Evolutionary conservation across 1,139 yeast genomes (phyloP).

Genomic region (Scheffersomyces titani): DNA sequence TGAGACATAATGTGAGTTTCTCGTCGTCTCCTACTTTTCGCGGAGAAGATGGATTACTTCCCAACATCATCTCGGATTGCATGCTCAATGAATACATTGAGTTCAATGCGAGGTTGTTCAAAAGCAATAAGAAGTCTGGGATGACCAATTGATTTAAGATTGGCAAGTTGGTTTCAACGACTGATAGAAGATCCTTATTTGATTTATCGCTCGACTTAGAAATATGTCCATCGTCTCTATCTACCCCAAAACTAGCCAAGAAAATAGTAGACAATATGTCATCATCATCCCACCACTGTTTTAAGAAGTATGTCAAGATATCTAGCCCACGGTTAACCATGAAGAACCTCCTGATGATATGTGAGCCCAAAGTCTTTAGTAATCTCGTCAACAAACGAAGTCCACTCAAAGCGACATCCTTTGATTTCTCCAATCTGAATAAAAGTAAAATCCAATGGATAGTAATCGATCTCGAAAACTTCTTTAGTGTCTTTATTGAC

Average conservation of each 20-base stretch:
- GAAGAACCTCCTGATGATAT: slow-evolving; percentile 50
- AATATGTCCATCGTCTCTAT: slow-evolving; percentile 8
- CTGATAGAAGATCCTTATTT: background rate
- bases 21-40: slow-evolving; percentile 11
- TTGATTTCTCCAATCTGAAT: slow-evolving; percentile 38
- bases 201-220: background rate
- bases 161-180: slow-evolving; percentile 4
- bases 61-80: slow-evolving; percentile 36
- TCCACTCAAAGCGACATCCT: slow-evolving; percentile 46
- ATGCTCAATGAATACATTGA: slow-evolving; percentile 34
- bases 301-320: slow-evolving; percentile 48
- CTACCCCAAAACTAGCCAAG: slow-evolving; percentile 43
- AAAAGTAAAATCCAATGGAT: slow-evolving; percentile 68
- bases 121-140: slow-evolving; percentile 41
- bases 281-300: slow-evolving; percentile 49
- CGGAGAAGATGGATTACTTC: slow-evolving; percentile 40
- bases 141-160: slow-evolving; percentile 22
- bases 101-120: slow-evolving; percentile 42
- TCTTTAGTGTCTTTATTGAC: slow-evolving; percentile 39
- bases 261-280: slow-evolving; percentile 34
- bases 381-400: slow-evolving; percentile 53
- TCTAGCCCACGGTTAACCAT: slow-evolving; percentile 55
- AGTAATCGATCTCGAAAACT: slow-evolving; percentile 58
- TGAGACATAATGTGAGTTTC: slow-evolving; percentile 26
- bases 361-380: slow-evolving; percentile 48